Percentiles rank a stretch among this genome's conserved stretches.
phyloP scores from a whole-genome alignment of 1,284 basidiomycete genomes.

The Moesziomyces parantarcticus region DNA sequence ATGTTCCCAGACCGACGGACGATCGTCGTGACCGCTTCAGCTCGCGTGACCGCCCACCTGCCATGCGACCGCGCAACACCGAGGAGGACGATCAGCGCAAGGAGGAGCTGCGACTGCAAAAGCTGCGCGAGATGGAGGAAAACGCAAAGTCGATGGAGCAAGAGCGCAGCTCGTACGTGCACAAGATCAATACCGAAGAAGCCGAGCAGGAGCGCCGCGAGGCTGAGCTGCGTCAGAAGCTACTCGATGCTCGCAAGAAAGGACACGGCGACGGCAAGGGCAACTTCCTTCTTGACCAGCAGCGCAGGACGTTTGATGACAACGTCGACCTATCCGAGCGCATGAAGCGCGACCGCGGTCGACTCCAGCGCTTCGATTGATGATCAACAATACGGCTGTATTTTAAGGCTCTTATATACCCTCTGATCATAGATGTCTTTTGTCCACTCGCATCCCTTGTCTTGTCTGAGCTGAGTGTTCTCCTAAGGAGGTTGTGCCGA shows the following conservation, averaged over 20 bases:
- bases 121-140: conserved; percentile 84
- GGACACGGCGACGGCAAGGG: conserved; percentile 54
- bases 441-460: no score
- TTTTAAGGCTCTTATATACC: background rate
- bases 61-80: conserved; percentile 49
- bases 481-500: no score
- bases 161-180: conserved; percentile 71
- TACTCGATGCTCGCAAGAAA: conserved; percentile 31
- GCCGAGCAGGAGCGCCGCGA: conserved; percentile 45
- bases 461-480: no score
- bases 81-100: conserved; percentile 51
- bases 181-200: conserved; percentile 53
- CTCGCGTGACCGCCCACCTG: background rate
- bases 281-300: conserved; percentile 58
- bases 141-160: conserved; percentile 76
- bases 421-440: background rate
- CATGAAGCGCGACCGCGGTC: conserved; percentile 44
- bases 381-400: background rate
- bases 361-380: conserved; percentile 49
- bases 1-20: conserved; percentile 1
- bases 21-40: conserved; percentile 1
- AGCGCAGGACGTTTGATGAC: conserved; percentile 54
- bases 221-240: conserved; percentile 48
- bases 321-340: conserved; percentile 54
- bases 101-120: conserved; percentile 78